phyloP scores from a whole-genome alignment of 2,329 filamentous ascomycete species.

The Hymenoscyphus occultus region DNA sequence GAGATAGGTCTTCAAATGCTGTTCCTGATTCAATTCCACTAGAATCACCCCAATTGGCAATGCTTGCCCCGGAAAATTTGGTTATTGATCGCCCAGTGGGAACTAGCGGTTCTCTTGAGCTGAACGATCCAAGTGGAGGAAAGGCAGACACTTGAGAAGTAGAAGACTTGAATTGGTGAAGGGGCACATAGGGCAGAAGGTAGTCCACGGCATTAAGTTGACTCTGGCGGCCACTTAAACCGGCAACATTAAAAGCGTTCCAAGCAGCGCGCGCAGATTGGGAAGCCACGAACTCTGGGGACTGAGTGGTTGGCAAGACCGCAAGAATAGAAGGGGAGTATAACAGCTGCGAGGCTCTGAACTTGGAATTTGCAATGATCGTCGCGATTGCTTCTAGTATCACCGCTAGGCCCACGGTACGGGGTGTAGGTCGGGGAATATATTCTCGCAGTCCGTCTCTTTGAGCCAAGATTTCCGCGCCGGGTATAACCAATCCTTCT shows the following conservation, averaged over 20 bases:
- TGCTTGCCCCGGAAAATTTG: conserved; percentile 22
- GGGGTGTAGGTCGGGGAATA: conserved; percentile 60
- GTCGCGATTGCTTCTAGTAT: conserved; percentile 75
- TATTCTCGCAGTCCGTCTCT: conserved; percentile 53
- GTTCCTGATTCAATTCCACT: conserved; percentile 17
- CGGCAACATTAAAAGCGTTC: conserved; percentile 52
- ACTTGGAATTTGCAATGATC: conserved; percentile 76
- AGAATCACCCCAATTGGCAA: conserved; percentile 26
- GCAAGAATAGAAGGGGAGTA: conserved; percentile 67
- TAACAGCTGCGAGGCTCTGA: conserved; percentile 68
- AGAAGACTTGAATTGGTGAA: conserved; percentile 40
- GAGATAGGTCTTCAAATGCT: conserved; percentile 25
- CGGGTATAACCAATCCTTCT: conserved; percentile 66
- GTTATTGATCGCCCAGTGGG: conserved; percentile 24
- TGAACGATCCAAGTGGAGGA: conserved; percentile 50
- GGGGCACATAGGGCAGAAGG: conserved; percentile 56
- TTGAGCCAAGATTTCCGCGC: conserved; percentile 54
- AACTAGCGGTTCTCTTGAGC: conserved; percentile 39
- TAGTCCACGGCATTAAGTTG: conserved; percentile 60
- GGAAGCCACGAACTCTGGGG: conserved; percentile 49
- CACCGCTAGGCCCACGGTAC: conserved; percentile 58
- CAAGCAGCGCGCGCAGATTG: conserved; percentile 50
- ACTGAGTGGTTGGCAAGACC: conserved; percentile 56
- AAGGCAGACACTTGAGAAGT: conserved; percentile 45
- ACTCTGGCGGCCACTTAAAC: conserved; percentile 37